Base-by-base conservation (phyloP, 345 rosid species). In the Bruguiera sexangula region DNA sequence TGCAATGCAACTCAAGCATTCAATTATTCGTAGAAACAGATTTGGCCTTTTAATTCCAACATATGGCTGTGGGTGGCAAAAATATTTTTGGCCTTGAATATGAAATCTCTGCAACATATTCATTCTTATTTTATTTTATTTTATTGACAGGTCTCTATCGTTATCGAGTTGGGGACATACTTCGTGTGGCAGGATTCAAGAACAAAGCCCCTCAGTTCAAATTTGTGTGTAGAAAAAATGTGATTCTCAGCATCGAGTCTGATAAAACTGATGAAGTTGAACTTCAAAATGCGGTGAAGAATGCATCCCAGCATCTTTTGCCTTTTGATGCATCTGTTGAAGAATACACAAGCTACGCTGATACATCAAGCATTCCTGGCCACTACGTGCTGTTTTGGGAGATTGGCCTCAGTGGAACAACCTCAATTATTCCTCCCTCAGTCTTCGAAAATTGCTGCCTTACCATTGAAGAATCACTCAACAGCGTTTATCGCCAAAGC, bases 281-380 rank as follows among this genome's bases (percentile, higher is more conserved):
- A 60, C 68, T 70, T 2, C 70, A 67, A 21, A 54, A 21, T 13
- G 70, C 70, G 13, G 70, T 67, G 61, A 67, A 34, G 30, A 70
- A 62, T 31, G 68, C 74, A 6, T 24, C 52, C 29, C 26, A 37
- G n/a, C 62, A 63, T 67, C 68, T 78, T 4, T 22, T 50, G n/a
- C 70, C 68, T 2, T 36, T 61, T 0, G 69, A 37, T 1, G 55
- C 70, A n/a, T 3, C 58, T 6, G 36, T 78, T 16, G n/a, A 37
- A 18, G 77, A 55, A 5, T 73, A 48, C 65, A 73, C 81, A 20
- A 73, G 77, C 68, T 78, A 78, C 65, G 81, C 43, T 3, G 81
- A 78, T 32, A 73, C 73, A 9, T 52, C 74, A 18, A 52, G 22
- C 11, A 54, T 54, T 6, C 75, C 75, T 0, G 68, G 69, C 46